These are phyloP conservation scores for Apophysomyces sp. DNA, from an alignment of 371 early-diverging fungal species.

Conservation along the genomic window DNA sequence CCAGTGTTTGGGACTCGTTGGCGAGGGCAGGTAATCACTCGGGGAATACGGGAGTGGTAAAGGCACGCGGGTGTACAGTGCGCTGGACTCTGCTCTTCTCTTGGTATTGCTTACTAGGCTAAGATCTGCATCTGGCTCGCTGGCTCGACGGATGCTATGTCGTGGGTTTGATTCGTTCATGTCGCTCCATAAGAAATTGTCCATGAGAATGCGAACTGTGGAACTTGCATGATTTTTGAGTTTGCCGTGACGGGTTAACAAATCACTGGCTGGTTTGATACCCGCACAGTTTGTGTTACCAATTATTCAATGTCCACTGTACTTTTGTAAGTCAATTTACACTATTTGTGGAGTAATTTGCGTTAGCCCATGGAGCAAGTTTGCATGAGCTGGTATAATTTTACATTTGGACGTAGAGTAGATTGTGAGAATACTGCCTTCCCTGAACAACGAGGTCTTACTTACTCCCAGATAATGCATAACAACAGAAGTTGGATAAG, in stretches of 20 bases:
- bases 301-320: no score
- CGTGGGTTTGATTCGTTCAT: neutral
- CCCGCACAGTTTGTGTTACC: no score
- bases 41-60: conserved; percentile 46
- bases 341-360: no score
- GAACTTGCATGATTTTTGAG: neutral
- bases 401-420: no score
- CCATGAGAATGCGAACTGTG: neutral
- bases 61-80: conserved; percentile 27
- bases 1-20: conserved; percentile 37
- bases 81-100: neutral
- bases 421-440: no score
- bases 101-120: neutral
- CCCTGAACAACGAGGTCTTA: no score
- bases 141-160: conserved; percentile 3
- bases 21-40: conserved; percentile 39
- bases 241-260: neutral
- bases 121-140: conserved; percentile 6
- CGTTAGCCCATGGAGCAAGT: no score
- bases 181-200: neutral
- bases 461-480: no score
- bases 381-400: no score
- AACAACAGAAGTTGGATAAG: no score
- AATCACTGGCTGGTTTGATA: no score
- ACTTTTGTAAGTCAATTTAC: no score